Evolutionary conservation across 2,329 filamentous ascomycete genomes (phyloP), one percentile per base, ranked within the genome.

Genomic region (Aureobasidium sp.): DNA sequence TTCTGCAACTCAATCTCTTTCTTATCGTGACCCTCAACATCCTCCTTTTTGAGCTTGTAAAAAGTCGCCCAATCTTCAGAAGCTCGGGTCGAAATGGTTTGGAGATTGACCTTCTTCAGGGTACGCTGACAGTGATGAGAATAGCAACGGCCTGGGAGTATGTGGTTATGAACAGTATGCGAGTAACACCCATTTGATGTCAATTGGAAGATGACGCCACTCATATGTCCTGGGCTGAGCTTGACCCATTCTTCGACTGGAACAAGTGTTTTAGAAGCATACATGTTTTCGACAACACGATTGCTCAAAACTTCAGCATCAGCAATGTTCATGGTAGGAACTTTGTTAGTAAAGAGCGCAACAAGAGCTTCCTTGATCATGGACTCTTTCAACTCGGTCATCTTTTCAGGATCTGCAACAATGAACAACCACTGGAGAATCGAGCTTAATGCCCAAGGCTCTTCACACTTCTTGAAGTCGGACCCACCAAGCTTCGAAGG

Each of bases 181-280:
- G 93, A 86, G 73, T 99, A 99, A 72, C 94, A 99, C 14, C 94
- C 94, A 27, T 85, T 85, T 7, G 92, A 91, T 3, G 92, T 96
- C 53, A 99, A 79, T 73, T 99, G 95, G 81, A 89, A 97, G 48
- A 99, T 78, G 5, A 99, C 92, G 61, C 94, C 95, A 27, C 89
- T 92, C 69, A 97, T 85, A 29, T 82, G 84, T 7, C 88, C 90
- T 1, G 83, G 80, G 7, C 90, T 89, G 71, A 97, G 92, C 71
- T 95, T 97, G 66, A 99, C 88, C 94, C 95, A 99, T 76, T 99
- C 95, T 73, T 99, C 94, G 37, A 97, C 93, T 14, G 87, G 86
- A 5, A 95, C 79, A 36, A 99, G 77, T 11, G 91, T 90, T 42
- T 86, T 87, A 9, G 87, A 85, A 29, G 84, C 81, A 66, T 93